Base-by-base conservation (phyloP, 352 stramenopile genomes). In the Phytophthora syringae region DNA sequence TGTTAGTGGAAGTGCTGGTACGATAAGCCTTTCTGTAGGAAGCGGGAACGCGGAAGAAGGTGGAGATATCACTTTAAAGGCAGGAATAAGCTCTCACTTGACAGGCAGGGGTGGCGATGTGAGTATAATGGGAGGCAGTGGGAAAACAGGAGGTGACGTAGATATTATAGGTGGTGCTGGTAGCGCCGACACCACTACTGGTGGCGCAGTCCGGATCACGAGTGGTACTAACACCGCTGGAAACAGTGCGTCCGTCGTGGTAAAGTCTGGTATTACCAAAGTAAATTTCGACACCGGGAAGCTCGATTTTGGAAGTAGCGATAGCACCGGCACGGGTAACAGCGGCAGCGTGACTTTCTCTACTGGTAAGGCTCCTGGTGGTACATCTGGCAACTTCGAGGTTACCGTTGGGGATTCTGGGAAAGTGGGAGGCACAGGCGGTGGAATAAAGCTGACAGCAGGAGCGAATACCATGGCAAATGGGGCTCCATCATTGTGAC, bases 401-500 rank as follows among this genome's bases (percentile, higher is more conserved):
- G 78, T 79, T 21, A 76, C 67, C 1, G 36, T 83, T 10, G 70
- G 81, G 54, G 32, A 72, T 25, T 82, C 76, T 63, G 66, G 60
- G 11, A 42, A 66, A 15, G 49, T 22, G 1, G 24, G 43, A 7
- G 73, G 61, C 1, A 70, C 28, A 9, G 75, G 70, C 3, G 77
- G 77, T 4, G 55, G 32, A 2, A 72, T 88, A 22, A 51, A 66
- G 13, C 56, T 90, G 5, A 70, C 44, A 20, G 79, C 79, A 16
- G 81, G 81, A 0, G 28, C 53, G 13, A 82, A 81, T 48, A 39
- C 53, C 0, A 40, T 32, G 3, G 30, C 3, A 22, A 70, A 60
- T 15, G 80, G 9, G 76, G 80, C 0, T 76, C 70, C 11, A 67
- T 91, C 11, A 61, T 82, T 15, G 49, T 74, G 25, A 84, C 70